phyloP scores from a whole-genome alignment of 352 stramenopile genomes.

The Pythium phragmiticola region DNA sequence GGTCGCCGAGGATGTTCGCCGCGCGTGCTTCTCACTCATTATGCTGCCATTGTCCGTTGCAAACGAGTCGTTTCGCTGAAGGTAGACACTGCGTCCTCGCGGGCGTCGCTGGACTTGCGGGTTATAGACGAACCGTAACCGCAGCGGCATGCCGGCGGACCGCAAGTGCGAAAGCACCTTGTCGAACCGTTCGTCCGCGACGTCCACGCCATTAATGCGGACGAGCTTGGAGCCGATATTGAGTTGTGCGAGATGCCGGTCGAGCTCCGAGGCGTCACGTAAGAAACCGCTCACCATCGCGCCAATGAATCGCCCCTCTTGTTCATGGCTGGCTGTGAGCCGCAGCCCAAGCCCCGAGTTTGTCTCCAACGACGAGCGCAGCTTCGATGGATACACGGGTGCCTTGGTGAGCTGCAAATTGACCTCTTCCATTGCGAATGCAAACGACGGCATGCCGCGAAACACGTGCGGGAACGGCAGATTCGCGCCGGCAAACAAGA shows the following conservation, averaged over 20 bases:
- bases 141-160: conserved; percentile 46
- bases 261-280: conserved; percentile 51
- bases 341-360: conserved; percentile 54
- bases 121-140: conserved; percentile 67
- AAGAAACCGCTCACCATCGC: conserved; percentile 70
- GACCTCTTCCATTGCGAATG: conserved; percentile 66
- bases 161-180: conserved; percentile 58
- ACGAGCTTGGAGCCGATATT: conserved; percentile 63
- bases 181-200: conserved; percentile 59
- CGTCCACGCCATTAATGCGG: conserved; percentile 71
- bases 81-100: conserved; percentile 25
- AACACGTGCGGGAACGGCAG: conserved; percentile 69
- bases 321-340: conserved; percentile 57
- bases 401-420: conserved; percentile 56
- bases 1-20: conserved; percentile 14
- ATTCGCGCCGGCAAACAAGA: conserved; percentile 74
- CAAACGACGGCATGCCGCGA: conserved; percentile 65
- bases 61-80: conserved; percentile 1
- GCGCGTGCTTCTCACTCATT: conserved; percentile 24
- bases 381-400: conserved; percentile 64
- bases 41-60: background rate
- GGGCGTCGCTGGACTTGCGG: conserved; percentile 42
- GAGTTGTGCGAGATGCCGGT: conserved; percentile 55
- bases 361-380: conserved; percentile 59
- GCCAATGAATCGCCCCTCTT: conserved; percentile 61